Evolutionary conservation across 305 asterid species (phyloP), one percentile per base, ranked within the genome.

Genomic region (Solanum hybrid): DNA sequence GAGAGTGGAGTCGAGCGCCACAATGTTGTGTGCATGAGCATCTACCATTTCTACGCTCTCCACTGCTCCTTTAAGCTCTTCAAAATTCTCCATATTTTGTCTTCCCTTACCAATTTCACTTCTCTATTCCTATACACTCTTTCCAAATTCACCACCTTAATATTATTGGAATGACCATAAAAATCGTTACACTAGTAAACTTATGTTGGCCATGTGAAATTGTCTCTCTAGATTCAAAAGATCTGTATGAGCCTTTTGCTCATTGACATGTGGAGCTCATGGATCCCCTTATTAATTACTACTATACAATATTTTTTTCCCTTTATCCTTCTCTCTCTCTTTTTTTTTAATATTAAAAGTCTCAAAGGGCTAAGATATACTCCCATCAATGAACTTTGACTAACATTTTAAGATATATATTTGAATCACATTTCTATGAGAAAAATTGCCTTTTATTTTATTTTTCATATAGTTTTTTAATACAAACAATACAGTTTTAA

Each of bases 1-100:
- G 90, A 95, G 6, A 74, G 87, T 14, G 88, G 99, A 96, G 78
- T 96, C 95, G 8, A 93, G 61, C 18, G 95, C 95, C 20, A 97
- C 98, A 14, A 97, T 90, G 91, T 94, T 97, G 94, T 57, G 69
- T 57, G 69, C 69, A 57, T 57, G 69, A 57, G 24, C 69, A 57
- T 57, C 69, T 0, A 57, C 69, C 69, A 18, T 57, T 57, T 57
- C 24, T 57, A 18, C 69, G 10, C 4, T 57, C 24, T 57, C 69
- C 24, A 57, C 69, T 18, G 69, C 5, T 57, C 24, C 3, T 18
- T 57, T 18, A 0, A 57, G 5, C 10, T 57, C 24, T 18, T 57
- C 24, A 18, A 57, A 57, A 0, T 18, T 57, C 24, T 57, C 24
- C 24, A 57, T 57, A 6, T 57, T 57, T 57, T 18, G 11, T 18